Evolutionary conservation across 148 eudicot genomes (phyloP), one percentile per base, ranked within the genome.

Genomic region (Chenopodium berlandieri): DNA sequence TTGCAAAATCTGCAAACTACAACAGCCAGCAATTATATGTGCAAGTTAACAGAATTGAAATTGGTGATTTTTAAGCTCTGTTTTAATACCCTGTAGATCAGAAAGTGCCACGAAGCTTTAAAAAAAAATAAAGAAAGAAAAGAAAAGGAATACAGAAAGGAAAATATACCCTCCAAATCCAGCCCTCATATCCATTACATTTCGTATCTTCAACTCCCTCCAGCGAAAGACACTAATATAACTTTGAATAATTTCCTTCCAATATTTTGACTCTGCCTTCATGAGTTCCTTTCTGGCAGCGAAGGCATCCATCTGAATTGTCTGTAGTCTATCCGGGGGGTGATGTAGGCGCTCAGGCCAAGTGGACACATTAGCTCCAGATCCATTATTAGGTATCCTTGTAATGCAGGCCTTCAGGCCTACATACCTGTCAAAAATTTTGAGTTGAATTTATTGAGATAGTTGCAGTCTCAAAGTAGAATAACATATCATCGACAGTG

Each of bases 141-240:
- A 50, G 13, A 50, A 11, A 60, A 69, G 1, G 75, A 31, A 30
- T 44, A 73, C 54, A 48, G 23, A 40, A 34, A 56, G 37, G 30
- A 81, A 58, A 62, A 31, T 14, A 62, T 89, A 93, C 97, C 97
- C 97, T 87, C 97, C 97, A 81, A 85, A 91, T 78, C 91, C 88
- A 75, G 97, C 91, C 82, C 90, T 90, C 97, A 93, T 93, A 89
- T 93, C 97, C 94, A 93, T 86, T 72, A 90, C 91, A 78, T 93
- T 91, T 22, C 91, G 85, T 62, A 86, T 30, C 80, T 82, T 86
- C 40, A 84, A 27, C 19, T 79, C 83, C 64, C 89, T 90, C 90
- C 89, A 86, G 64, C 66, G 91, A 64, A 86, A 91, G 71, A 80
- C 90, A 69, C 30, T 46, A 3, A 91, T 66, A 80, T 90, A 93